Evolutionary conservation across 1,284 basidiomycete genomes (phyloP).

Genomic region (Calocybe gambosa): DNA sequence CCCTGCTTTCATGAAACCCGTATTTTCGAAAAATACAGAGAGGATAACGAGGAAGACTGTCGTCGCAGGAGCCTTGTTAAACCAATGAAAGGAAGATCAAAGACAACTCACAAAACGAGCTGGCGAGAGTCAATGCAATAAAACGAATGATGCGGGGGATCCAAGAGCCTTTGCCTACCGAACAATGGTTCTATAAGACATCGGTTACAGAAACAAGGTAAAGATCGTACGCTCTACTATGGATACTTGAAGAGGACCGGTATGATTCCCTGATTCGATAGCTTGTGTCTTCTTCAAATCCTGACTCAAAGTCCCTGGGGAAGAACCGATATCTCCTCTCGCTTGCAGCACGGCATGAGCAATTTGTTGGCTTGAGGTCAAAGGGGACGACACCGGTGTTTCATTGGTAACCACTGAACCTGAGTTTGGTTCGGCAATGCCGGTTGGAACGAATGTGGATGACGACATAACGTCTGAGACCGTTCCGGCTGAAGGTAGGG

Average conservation of each 20-base stretch:
- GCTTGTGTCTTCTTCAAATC: conserved; percentile 37
- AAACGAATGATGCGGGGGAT: conserved; percentile 60
- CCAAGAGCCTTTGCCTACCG: conserved; percentile 60
- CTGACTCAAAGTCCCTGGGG: conserved; percentile 20
- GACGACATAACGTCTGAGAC: conserved; percentile 1
- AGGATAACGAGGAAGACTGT: conserved; percentile 77
- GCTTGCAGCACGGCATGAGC: conserved; percentile 52
- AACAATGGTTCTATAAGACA: conserved; percentile 10
- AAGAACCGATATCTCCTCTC: conserved; percentile 19
- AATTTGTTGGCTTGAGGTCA: conserved; percentile 36
- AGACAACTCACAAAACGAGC: conserved; percentile 44
- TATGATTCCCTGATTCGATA: conserved; percentile 37
- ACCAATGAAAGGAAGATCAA: conserved; percentile 2
- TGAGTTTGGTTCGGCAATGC: conserved; percentile 17
- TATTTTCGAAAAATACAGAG: conserved; percentile 87
- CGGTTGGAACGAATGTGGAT: not conserved
- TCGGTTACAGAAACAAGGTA: not conserved
- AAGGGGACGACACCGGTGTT: conserved; percentile 15
- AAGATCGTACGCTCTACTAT: conserved; percentile 66
- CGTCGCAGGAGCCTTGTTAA: conserved; percentile 4
- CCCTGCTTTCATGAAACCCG: conserved; percentile 85
- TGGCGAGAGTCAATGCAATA: conserved; percentile 41
- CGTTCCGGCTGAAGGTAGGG: conserved; percentile 20
- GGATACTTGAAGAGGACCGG: conserved; percentile 69
- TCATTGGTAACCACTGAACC: conserved; percentile 8